phyloP scores from a whole-genome alignment of 23 red algal genomes.

The Gracilaria caudata region DNA sequence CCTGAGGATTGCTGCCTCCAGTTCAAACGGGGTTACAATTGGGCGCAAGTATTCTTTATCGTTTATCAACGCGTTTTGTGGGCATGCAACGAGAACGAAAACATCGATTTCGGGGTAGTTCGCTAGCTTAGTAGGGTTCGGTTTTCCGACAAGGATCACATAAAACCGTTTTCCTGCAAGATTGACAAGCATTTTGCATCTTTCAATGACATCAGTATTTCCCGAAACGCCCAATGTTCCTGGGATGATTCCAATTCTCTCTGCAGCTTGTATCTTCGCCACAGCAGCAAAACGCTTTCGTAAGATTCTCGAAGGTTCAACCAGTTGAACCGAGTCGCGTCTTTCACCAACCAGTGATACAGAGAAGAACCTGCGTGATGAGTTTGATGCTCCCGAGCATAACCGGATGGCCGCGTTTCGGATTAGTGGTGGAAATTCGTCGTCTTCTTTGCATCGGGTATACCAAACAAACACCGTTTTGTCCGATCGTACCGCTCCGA shows the following conservation, averaged over 20 bases:
- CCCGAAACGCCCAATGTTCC: slow-evolving; percentile 58
- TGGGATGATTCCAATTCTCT: slow-evolving; percentile 80
- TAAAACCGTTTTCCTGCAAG: slow-evolving; percentile 55
- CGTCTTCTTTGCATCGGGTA: slow-evolving; percentile 1
- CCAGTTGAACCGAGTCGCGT: neutral
- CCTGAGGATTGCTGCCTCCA: slow-evolving; percentile 54
- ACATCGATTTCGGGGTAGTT: slow-evolving; percentile 95
- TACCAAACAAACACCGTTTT: slow-evolving; percentile 49
- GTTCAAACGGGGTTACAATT: slow-evolving; percentile 80
- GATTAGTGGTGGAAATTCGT: slow-evolving; percentile 1
- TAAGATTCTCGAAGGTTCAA: slow-evolving; percentile 43
- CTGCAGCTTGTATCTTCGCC: slow-evolving; percentile 32
- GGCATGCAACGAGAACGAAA: slow-evolving; percentile 85
- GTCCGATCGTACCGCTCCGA: slow-evolving; percentile 11
- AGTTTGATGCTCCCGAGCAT: slow-evolving; percentile 23
- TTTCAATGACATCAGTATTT: slow-evolving; percentile 60
- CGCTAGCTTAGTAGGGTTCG: slow-evolving; percentile 75
- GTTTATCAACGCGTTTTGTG: slow-evolving; percentile 61
- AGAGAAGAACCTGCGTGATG: slow-evolving; percentile 17
- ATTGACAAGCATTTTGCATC: slow-evolving; percentile 47
- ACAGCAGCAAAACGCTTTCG: slow-evolving; percentile 49
- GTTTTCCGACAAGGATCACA: slow-evolving; percentile 81
- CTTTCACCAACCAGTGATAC: slow-evolving; percentile 6
- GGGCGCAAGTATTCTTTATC: slow-evolving; percentile 70
- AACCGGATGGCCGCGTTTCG: slow-evolving; percentile 44